Base-by-base conservation (phyloP, 2,329 filamentous ascomycete species). In the Paecilomyces variotii region DNA sequence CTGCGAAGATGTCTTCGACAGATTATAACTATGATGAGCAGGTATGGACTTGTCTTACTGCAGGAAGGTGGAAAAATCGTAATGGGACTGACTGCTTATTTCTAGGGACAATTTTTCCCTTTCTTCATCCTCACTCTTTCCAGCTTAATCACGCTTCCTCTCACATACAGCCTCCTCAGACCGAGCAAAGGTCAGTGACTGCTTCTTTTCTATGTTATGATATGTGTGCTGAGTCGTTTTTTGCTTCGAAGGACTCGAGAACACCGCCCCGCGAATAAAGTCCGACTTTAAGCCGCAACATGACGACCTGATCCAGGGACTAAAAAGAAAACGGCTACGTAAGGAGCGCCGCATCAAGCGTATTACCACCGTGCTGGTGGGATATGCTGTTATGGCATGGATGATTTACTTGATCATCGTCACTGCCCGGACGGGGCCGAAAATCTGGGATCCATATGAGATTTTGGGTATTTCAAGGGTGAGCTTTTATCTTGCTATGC, bases 11-110 rank as follows among this genome's bases (percentile, higher is more conserved):
- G 74, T 94, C 94, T 86, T 92, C 88, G 73, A 90, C 89, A 70
- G 93, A 97, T 77, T 99, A 99, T 82, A 95, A 90, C 70, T 99
- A 99, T 80, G 94, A 99, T 84, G 90, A 96, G 73, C 86, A 94
- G 85, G 88, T 88, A 73, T 63, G 76, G 76, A 27, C 19, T 51
- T 53, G 35, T 56, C 26, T 6, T 27, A 35, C 14, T 19, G n/a
- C 14, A 45, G 35, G 25, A 25, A 11, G 10, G 28, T 55, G 35
- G 14, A 54, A 53, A 19, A 6, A 45, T 26, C 5, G 34, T 51
- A 2, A 14, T 10, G 32, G 26, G 3, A 50, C 52, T 58, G 26
- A 61, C 56, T 57, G 39, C 60, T 19, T 59, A 56, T 57, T 54
- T 25, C 12, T 61, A 94, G 85, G 92, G 91, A 68, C 90, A 97